Conservation (phyloP, 148 eudicot genomes). For the Selenicereus undatus region DNA sequence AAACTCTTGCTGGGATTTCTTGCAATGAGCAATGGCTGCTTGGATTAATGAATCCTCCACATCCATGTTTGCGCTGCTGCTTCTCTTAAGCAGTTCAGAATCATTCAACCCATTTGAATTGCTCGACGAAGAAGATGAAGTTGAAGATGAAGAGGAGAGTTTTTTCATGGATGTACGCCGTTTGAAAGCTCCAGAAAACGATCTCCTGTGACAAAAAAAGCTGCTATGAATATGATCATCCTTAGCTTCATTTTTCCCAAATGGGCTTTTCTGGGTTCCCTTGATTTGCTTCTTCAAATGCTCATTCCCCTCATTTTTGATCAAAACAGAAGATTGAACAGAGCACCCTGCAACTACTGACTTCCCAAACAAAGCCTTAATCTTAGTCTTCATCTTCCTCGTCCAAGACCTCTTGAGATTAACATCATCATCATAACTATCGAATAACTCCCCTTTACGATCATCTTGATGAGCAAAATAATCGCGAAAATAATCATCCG, state of each 20-base stretch:
- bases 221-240: conserved; percentile 2
- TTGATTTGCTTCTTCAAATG: conserved; percentile 20
- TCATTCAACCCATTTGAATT: conserved; percentile 30
- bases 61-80: conserved; percentile 44
- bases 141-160: conserved; percentile 33
- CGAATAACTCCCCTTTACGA: conserved; percentile 1
- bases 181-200: conserved; percentile 72
- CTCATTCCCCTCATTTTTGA: conserved; percentile 13
- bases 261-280: conserved; percentile 19
- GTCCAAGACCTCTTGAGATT: conserved; percentile 53
- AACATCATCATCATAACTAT: neutral
- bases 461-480: conserved; percentile 20
- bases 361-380: conserved; percentile 54
- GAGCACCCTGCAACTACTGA: conserved; percentile 30
- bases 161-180: conserved; percentile 37
- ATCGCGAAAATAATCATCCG: conserved; percentile 44
- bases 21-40: conserved; percentile 90
- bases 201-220: conserved; percentile 45
- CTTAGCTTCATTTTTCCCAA: conserved; percentile 27
- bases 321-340: conserved; percentile 25
- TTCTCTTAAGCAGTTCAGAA: conserved; percentile 31
- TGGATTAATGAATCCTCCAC: conserved; percentile 58
- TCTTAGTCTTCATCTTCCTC: conserved; percentile 44
- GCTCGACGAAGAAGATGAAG: conserved; percentile 36
- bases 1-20: conserved; percentile 38